Percentiles rank a stretch among this genome's conserved stretches.
Conservation (phyloP, 2,329 filamentous ascomycete genomes). For the Microcyclospora tardicrescens region DNA sequence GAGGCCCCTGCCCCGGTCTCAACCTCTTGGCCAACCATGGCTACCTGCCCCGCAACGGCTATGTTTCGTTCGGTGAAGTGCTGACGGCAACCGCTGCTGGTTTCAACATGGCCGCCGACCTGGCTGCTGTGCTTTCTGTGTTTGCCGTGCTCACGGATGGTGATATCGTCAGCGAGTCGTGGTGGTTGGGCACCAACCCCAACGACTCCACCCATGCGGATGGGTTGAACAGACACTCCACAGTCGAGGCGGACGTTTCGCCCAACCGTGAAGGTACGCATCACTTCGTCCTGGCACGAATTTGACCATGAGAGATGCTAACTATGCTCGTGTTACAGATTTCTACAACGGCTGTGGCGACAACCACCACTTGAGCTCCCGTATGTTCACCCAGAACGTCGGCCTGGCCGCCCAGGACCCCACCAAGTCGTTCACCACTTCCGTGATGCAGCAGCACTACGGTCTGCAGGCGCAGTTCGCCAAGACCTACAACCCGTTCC, state of each 20-base stretch:
- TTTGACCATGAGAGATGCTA: too few relatives aligned
- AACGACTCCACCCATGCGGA: slow-evolving; percentile 7
- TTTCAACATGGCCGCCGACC: slow-evolving; percentile 28
- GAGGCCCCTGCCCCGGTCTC: slow-evolving; percentile 27
- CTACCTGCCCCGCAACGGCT: slow-evolving; percentile 28
- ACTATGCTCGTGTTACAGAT: slow-evolving; percentile 7
- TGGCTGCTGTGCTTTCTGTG: slow-evolving; percentile 25
- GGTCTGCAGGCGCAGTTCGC: slow-evolving; percentile 9
- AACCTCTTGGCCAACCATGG: slow-evolving; percentile 30
- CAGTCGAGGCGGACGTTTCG: slow-evolving; percentile 18
- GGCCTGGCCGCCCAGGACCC: slow-evolving; percentile 8
- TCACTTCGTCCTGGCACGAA: too few relatives aligned
- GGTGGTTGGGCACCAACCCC: slow-evolving; percentile 15
- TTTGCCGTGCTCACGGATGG: slow-evolving; percentile 20
- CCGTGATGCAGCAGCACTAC: slow-evolving; percentile 13
- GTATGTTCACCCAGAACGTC: slow-evolving; percentile 21
- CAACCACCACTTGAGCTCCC: slow-evolving; percentile 21
- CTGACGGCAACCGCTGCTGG: slow-evolving; percentile 20
- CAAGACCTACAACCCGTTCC: slow-evolving; percentile 18
- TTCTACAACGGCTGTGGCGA: slow-evolving; percentile 23
- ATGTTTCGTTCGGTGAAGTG: slow-evolving; percentile 24
- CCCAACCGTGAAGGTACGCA: slow-evolving; percentile 13
- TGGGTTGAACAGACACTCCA: slow-evolving; percentile 20
- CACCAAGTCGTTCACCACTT: slow-evolving; percentile 15
- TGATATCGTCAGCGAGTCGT: slow-evolving; percentile 15